A percentile compares a stretch with the other conserved stretches of the same genome.
Evolutionary conservation across 345 rosid genomes (phyloP).

Genomic region (Gynandropsis gynandra): DNA sequence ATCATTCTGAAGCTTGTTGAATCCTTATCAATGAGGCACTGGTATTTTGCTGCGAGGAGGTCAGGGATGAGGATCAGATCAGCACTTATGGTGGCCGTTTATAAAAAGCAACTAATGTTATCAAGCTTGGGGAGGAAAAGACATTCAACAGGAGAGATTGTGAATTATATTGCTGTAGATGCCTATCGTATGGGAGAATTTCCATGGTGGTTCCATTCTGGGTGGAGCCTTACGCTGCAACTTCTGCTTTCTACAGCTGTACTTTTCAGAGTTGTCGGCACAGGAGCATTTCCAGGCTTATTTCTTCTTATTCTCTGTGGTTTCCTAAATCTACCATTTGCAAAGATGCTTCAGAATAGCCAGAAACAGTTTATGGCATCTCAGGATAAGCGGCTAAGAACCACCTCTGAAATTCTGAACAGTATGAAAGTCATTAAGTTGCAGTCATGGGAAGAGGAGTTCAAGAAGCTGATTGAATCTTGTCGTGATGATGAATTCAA

Average conservation of each 20-base stretch:
- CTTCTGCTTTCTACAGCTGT: slow-evolving; percentile 44
- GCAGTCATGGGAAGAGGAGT: slow-evolving; percentile 77
- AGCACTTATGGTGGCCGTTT: slow-evolving; percentile 58
- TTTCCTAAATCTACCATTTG: slow-evolving; percentile 52
- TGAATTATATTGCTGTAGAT: slow-evolving; percentile 69
- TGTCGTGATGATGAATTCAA: slow-evolving; percentile 50
- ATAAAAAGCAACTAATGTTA: slow-evolving; percentile 54
- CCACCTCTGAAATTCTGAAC: slow-evolving; percentile 59
- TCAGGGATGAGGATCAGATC: slow-evolving; percentile 74
- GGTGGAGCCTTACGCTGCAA: slow-evolving; percentile 49
- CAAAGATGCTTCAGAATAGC: slow-evolving; percentile 45
- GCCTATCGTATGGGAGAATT: slow-evolving; percentile 77
- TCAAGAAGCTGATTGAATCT: slow-evolving; percentile 49
- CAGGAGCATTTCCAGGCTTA: slow-evolving; percentile 52
- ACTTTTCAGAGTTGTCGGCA: slow-evolving; percentile 51
- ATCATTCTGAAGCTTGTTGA: slow-evolving; percentile 45
- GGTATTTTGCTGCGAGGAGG: slow-evolving; percentile 56
- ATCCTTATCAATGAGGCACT: slow-evolving; percentile 66
- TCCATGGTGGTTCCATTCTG: slow-evolving; percentile 65
- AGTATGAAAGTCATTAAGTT: slow-evolving; percentile 74
- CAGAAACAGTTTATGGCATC: slow-evolving; percentile 59
- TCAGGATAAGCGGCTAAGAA: slow-evolving; percentile 59
- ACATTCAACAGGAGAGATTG: slow-evolving; percentile 71
- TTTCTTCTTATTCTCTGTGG: slow-evolving; percentile 42
- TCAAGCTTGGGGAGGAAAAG: slow-evolving; percentile 56